Evolutionary conservation across 2,329 filamentous ascomycete species (phyloP), one percentile per base, ranked within the genome.

Genomic region (Colletotrichum tamarilloi): DNA sequence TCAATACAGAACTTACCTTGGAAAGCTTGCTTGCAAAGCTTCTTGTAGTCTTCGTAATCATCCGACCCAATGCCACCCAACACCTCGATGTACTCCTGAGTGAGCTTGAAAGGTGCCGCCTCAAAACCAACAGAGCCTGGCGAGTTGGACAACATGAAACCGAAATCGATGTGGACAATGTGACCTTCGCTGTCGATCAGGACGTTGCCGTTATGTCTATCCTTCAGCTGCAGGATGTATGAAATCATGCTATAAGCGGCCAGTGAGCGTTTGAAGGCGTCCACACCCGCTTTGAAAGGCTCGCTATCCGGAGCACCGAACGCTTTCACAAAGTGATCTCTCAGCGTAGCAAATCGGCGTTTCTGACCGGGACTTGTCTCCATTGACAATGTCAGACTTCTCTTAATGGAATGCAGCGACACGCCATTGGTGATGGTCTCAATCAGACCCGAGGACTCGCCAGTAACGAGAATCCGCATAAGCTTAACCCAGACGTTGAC

Each of bases 361-460:
- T 92, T 87, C 19, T 93, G 92, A 49, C 90, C 88, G 22, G 73
- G 74, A 3, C 93, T 93, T 2, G 92, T 86, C 75, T 94, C 92
- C 76, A 95, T 91, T 1, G 93, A 91, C 49, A 97, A 87, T 1
- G 94, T 97, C 69, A 97, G 85, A 79, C 92, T 95, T 75, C 94
- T 91, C 83, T 97, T 96, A 75, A 97, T 87, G 2, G 93, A 95
- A 82, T 97, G 94, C 58, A 97, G 85, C n/a, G 93, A 96, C 14
- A 97, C 94, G 57, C 94, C 94, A 77, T 95, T 96, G 52, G 94
- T 95, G 78, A 97, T 97, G 5, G 94, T 97, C 84, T 97, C 94
- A 76, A 97, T 94, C 59, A 97, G 88, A 3, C 94, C 94, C 1
- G 93, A 95, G 9, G 93, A 94, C 84, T 96, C 94, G 74, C 94